phyloP scores from a whole-genome alignment of 768 basidiomycete species.

The Leucocoprinus sp. region DNA sequence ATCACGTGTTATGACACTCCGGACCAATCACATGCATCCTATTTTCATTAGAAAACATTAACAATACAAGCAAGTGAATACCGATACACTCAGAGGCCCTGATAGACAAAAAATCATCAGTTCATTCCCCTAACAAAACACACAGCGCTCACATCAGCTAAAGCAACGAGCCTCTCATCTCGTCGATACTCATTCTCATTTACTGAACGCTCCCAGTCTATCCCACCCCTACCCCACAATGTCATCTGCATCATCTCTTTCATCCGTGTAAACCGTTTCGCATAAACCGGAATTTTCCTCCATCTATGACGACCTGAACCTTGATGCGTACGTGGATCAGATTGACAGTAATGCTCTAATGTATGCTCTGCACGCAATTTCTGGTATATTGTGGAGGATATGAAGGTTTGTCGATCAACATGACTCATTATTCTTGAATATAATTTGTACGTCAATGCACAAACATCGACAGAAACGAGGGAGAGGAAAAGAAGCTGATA shows the following conservation, averaged over 20 bases:
- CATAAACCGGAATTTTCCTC: neutral
- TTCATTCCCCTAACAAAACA: neutral
- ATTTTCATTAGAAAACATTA: slow-evolving; percentile 3
- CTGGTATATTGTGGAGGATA: too few relatives aligned
- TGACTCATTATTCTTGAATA: too few relatives aligned
- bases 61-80: neutral
- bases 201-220: neutral
- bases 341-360: too few relatives aligned
- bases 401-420: too few relatives aligned
- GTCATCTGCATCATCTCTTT: slow-evolving; percentile 7
- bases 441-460: too few relatives aligned
- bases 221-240: slow-evolving; percentile 2
- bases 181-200: slow-evolving; percentile 7
- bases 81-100: slow-evolving; percentile 8
- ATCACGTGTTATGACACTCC: slow-evolving; percentile 18
- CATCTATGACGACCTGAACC: too few relatives aligned
- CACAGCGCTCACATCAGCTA: neutral
- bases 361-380: too few relatives aligned
- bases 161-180: slow-evolving; percentile 6
- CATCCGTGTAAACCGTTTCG: neutral
- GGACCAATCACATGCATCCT: slow-evolving; percentile 16
- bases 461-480: too few relatives aligned
- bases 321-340: too few relatives aligned
- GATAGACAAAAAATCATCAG: neutral
- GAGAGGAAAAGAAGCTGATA: too few relatives aligned